Conservation (phyloP, 2,329 filamentous ascomycete species). For the Venturiaceae sp. region DNA sequence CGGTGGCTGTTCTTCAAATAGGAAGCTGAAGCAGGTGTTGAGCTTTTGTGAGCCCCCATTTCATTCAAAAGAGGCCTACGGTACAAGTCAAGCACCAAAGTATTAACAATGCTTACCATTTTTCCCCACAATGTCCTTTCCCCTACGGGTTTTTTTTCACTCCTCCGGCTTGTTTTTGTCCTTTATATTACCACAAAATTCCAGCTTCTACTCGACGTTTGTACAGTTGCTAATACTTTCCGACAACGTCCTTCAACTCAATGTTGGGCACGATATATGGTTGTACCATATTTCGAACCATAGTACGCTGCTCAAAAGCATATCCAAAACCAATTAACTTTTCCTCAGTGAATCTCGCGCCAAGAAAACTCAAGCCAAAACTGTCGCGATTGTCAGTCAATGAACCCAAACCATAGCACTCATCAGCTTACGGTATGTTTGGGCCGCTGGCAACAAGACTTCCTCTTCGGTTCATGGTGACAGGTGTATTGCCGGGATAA, state of each 20-base stretch:
- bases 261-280: slow-evolving; percentile 39
- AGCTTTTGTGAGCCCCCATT: too few species aligned
- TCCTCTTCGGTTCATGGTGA: slow-evolving; percentile 35
- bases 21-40: too few species aligned
- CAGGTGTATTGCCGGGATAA: slow-evolving; percentile 38
- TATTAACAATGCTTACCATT: too few species aligned
- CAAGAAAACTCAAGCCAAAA: slow-evolving; percentile 57
- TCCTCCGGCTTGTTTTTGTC: too few species aligned
- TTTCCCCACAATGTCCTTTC: too few species aligned
- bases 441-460: slow-evolving; percentile 45
- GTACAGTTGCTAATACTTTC: too few species aligned
- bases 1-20: too few species aligned
- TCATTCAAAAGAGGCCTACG: too few species aligned
- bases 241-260: slow-evolving; percentile 36
- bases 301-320: slow-evolving; percentile 56
- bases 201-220: too few species aligned
- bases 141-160: too few species aligned
- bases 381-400: slow-evolving; percentile 9
- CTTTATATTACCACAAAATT: too few species aligned
- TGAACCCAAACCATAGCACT: background rate
- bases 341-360: slow-evolving; percentile 50
- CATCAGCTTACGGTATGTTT: slow-evolving; percentile 30
- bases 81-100: too few species aligned
- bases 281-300: slow-evolving; percentile 35
- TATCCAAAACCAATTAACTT: slow-evolving; percentile 55